Evolutionary conservation across 352 stramenopile genomes (phyloP), one percentile per base, ranked within the genome.

Genomic region (Phytopythium litorale): DNA sequence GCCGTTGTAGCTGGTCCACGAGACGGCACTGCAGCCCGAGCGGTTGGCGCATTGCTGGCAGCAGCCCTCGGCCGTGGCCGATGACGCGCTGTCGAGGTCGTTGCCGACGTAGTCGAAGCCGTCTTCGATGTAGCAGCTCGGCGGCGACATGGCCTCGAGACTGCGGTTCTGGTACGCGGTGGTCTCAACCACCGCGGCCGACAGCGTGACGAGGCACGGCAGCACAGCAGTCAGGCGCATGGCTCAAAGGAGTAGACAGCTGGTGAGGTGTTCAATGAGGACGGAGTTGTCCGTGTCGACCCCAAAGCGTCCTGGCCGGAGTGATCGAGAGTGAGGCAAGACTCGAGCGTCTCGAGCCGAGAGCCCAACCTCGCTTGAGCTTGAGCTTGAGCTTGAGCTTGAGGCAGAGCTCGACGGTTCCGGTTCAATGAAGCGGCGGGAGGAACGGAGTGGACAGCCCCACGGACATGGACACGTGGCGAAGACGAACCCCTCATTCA

Each of bases 1-100:
- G 8, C 75, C 75, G 43, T 79, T 79, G 33, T 58, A 62, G 56
- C 65, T 64, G n/a, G 58, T 81, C 76, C 76, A 90, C 42, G 78
- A 76, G 56, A 67, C 84, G 7, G 72, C 76, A 46, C 71, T 63
- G 62, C 73, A 84, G 16, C 69, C 64, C 15, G 48, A 45, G 60
- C 50, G 56, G 16, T 46, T 12, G 25, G 59, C 43, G 42, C 69
- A 76, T 7, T 71, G 56, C n/a, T 58, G 45, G 30, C 72, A 79
- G 62, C 64, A 76, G 53, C 65, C 63, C 18, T 64, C 61, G 1
- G 59, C 62, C 12, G 63, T 19, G 13, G 48, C 28, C 1, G 62
- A 30, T 11, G 13, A 33, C 18, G 59, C 48, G 16, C 49, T 69
- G 28, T 62, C 68, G 21, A 77, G 64, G 53, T 79, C 72, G 52